phyloP scores from a whole-genome alignment of 208 protist species.

The Acanthamoeba triangularis region DNA sequence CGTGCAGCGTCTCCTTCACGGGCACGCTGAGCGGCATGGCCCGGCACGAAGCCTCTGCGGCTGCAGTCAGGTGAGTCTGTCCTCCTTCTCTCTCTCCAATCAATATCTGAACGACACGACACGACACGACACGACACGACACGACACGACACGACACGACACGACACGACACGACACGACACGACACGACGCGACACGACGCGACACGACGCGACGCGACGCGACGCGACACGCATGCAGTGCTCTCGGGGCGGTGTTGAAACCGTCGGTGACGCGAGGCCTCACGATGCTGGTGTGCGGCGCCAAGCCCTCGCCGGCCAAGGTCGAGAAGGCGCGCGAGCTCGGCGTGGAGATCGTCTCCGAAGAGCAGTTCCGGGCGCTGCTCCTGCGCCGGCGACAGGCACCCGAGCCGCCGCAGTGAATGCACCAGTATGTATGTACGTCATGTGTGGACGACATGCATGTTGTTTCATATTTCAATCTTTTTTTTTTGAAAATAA shows the following conservation, averaged over 20 bases:
- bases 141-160: too few species aligned
- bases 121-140: too few species aligned
- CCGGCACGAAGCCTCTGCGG: not conserved
- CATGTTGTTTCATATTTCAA: too few species aligned
- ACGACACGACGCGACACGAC: too few species aligned
- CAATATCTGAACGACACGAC: not conserved
- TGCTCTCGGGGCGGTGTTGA: not conserved
- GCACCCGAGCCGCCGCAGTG: too few species aligned
- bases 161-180: too few species aligned
- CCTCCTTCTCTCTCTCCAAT: not conserved
- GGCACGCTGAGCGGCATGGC: not conserved
- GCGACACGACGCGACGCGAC: too few species aligned
- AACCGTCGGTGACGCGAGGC: not conserved
- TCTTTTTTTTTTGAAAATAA: too few species aligned
- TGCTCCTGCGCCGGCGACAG: not conserved
- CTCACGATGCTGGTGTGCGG: constrained; percentile 55
- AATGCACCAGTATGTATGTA: too few species aligned
- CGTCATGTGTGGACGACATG: too few species aligned
- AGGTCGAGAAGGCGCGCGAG: not conserved
- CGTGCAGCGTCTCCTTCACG: not conserved
- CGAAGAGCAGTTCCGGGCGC: not conserved
- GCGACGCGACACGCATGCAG: too few species aligned
- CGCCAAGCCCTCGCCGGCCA: constrained; percentile 45
- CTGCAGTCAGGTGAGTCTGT: not conserved
- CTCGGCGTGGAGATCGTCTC: not conserved